Evolutionary conservation across 176 grass and related monocot species (phyloP).

Genomic region (Carex myosuroides): DNA sequence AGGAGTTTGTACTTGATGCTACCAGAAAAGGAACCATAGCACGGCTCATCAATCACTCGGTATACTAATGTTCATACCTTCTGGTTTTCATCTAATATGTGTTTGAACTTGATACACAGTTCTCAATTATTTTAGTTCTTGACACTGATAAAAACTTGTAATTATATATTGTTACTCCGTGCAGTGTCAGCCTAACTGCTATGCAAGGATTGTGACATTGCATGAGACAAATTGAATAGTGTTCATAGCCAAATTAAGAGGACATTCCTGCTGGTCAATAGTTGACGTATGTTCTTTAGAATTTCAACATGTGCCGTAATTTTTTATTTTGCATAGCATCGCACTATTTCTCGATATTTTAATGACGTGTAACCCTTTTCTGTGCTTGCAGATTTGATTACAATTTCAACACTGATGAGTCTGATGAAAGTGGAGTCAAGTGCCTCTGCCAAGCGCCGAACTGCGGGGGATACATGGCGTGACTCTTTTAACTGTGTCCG

Average conservation of each 20-base stretch:
- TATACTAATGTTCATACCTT: slow-evolving; percentile 18
- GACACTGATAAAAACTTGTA: neutral
- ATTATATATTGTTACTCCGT: slow-evolving; percentile 13
- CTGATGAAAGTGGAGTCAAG: slow-evolving; percentile 65
- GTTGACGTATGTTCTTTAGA: slow-evolving; percentile 47
- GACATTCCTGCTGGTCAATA: slow-evolving; percentile 70
- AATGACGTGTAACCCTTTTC: neutral
- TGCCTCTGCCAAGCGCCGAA: slow-evolving; percentile 73
- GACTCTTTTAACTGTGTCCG: neutral
- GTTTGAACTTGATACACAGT: no score
- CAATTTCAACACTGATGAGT: slow-evolving; percentile 79
- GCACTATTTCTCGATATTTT: neutral
- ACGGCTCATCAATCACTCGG: slow-evolving; percentile 87
- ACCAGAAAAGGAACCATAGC: slow-evolving; percentile 85
- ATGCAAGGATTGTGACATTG: slow-evolving; percentile 65
- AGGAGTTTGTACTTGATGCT: slow-evolving; percentile 83
- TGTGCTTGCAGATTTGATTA: slow-evolving; percentile 58
- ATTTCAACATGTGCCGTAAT: neutral
- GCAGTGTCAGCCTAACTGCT: slow-evolving; percentile 96
- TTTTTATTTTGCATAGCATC: neutral
- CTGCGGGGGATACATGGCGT: slow-evolving; percentile 66
- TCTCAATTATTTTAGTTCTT: neutral
- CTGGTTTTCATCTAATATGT: no score
- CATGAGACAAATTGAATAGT: slow-evolving; percentile 51
- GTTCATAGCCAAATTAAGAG: slow-evolving; percentile 55